Evolutionary conservation across 2,329 filamentous ascomycete species (phyloP), one percentile per base, ranked within the genome.

Genomic region (Colletotrichum filicis): DNA sequence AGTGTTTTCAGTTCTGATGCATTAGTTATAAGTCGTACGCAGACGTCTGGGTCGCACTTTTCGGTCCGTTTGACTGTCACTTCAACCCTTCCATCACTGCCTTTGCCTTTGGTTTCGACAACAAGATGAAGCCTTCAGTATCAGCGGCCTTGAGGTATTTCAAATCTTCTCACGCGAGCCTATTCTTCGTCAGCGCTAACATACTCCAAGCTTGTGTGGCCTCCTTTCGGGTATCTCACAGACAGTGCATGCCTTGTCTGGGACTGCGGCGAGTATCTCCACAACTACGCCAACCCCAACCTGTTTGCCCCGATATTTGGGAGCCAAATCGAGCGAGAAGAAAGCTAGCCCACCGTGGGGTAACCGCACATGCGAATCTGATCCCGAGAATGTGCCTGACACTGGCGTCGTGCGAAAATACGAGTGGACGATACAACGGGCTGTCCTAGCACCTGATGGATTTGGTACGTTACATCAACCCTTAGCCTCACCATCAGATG

Each of bases 391-490:
- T 16, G 60, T 70, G n/a, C 71, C 71, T 6, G 58, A 71, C 5
- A 71, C 71, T 24, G 71, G 71, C 12, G 58, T 74, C 9, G 57
- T 63, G 11, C 68, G 71, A 7, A 71, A 62, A 19, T 74, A 74
- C 16, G 71, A 71, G 32, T 74, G 71, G 71, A 71, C 68, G 7
- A 35, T 74, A 8, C 49, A 63, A n/a, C 57, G 71, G 16, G 65
- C 61, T 9, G 16, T 30, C 5, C 28, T 59, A 30, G 71, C 71
- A 9, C 71, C 71, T 2, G 71, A 74, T 62, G 71, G 71, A 19
- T 67, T 74, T 28, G 62, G 71, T 74, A 68, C 1, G 71, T 63
- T 4, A 1, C 26, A 53, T 55, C 12, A 28, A 16, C 14, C 2
- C 14, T 16, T 14, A 26, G 32, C n/a, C 7, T 37, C 5, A 28